These are phyloP conservation scores for Aspergillus affinis DNA, from an alignment of 495 filamentous ascomycete species.

Conservation along the genomic window DNA sequence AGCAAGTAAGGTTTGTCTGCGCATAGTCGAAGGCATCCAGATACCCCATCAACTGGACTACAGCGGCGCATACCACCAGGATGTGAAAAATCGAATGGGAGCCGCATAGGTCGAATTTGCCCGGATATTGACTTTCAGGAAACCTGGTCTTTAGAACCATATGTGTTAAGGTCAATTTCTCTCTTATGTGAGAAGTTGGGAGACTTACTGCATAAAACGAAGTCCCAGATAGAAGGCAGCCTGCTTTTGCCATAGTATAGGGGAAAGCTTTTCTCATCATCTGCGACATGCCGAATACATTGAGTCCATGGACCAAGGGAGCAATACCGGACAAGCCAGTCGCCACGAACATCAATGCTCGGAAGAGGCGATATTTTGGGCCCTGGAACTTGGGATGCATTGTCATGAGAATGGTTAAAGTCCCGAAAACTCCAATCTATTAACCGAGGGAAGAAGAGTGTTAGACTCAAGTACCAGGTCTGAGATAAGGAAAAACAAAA, in stretches of 20 bases:
- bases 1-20: background rate
- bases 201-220: slow-evolving; percentile 4
- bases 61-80: slow-evolving; percentile 4
- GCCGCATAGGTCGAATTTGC: background rate
- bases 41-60: slow-evolving; percentile 1
- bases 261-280: slow-evolving; percentile 1
- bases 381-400: slow-evolving; percentile 1
- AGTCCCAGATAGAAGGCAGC: slow-evolving; percentile 5
- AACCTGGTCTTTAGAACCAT: background rate
- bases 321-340: slow-evolving; percentile 1
- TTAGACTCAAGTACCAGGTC: slow-evolving; percentile 2
- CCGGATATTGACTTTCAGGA: background rate
- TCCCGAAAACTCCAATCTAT: slow-evolving; percentile 5
- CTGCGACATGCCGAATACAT: background rate
- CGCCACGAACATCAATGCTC: background rate
- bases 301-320: background rate
- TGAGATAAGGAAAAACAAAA: slow-evolving; percentile 4
- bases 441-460: background rate
- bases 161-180: background rate
- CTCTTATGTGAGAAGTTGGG: background rate
- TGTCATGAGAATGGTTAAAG: background rate
- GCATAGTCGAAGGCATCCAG: slow-evolving; percentile 4
- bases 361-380: background rate
- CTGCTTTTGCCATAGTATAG: slow-evolving; percentile 3
- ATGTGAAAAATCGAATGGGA: background rate